Base-by-base conservation (phyloP, 768 basidiomycete genomes). In the Sistotremastrum niveocremeum region DNA sequence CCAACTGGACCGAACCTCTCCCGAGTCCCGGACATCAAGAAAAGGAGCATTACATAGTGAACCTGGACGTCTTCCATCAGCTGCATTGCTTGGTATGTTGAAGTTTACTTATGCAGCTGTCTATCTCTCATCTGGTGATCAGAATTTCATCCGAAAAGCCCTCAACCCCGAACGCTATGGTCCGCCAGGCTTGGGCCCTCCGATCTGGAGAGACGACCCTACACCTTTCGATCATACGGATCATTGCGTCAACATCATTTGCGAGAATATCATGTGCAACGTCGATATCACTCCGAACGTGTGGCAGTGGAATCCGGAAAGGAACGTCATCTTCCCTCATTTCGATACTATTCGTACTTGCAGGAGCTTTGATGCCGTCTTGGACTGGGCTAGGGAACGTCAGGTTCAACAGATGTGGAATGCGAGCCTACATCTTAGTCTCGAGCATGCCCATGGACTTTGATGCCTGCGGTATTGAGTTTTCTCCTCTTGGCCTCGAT, bases 41-140 rank as follows among this genome's bases (percentile, higher is more conserved):
- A 11, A 49, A 51, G 11, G 55, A 44, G 4, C 49, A 56, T 35
- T 60, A 52, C 41, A 50, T 59, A 8, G 51, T 48, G 7, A 48
- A 43, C 4, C 39, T 57, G 4, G 59, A 60, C n/a, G 57, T 60
- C 5, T 60, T 60, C 44, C 59, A 60, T 42, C 50, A 58, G 38
- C 44, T 60, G 7, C 59, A 60, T 44, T 56, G 57, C 41, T 39
- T 60, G 28, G 58, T 58, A 48, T 5, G 51, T 51, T 12, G 8
- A 10, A 29, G n/a, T 11, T 30, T 3, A 12, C 31, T 44, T 8
- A 11, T 10, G 5, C 32, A 34, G 37, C 34, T 34, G 43, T 2
- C 33, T 29, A 11, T 20, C 20, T 20, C 20, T 4, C 10, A 7
- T 7, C 32, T 45, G 4, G 8, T 38, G n/a, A 20, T 20, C 12